A percentile compares a stretch with the other conserved stretches of the same genome.
These are phyloP conservation scores for Astrocystis sublimbata DNA, from an alignment of 495 filamentous ascomycete genomes.

Conservation along the genomic window DNA sequence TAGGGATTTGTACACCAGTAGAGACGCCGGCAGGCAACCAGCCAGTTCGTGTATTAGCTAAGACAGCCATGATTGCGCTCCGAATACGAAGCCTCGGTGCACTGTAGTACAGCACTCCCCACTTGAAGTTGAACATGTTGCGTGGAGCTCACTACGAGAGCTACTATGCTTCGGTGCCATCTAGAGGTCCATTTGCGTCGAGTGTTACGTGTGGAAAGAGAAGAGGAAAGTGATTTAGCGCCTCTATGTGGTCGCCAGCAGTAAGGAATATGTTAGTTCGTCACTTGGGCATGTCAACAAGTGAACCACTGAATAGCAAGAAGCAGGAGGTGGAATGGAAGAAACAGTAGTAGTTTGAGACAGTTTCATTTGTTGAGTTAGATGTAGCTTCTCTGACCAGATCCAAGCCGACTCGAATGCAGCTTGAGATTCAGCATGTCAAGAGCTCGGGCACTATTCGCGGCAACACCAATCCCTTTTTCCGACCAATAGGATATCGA, in stretches of 20 bases:
- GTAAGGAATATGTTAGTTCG: background rate
- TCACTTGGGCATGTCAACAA: background rate
- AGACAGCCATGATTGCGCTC: background rate
- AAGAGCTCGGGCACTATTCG: slow-evolving; percentile 4
- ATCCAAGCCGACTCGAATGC: slow-evolving; percentile 8
- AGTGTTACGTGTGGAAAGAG: too few relatives aligned
- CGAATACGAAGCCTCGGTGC: background rate
- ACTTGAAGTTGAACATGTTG: background rate
- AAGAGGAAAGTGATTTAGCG: too few relatives aligned
- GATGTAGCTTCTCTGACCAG: slow-evolving; percentile 15
- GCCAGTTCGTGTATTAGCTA: background rate
- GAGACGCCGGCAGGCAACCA: slow-evolving; percentile 7
- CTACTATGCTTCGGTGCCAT: background rate
- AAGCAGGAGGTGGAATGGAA: background rate
- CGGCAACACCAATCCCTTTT: slow-evolving; percentile 7
- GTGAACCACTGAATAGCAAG: background rate
- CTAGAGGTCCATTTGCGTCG: too few relatives aligned
- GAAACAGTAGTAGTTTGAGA: background rate
- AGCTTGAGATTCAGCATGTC: slow-evolving; percentile 12
- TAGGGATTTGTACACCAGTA: background rate
- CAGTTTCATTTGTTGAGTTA: slow-evolving; percentile 12
- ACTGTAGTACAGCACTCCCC: background rate
- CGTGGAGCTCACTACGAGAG: background rate
- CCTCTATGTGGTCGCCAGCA: background rate
- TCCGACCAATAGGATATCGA: slow-evolving; percentile 11